These are phyloP conservation scores for Hypsizygus ulmarius DNA, from an alignment of 1,284 basidiomycete species.

Conservation along the genomic window DNA sequence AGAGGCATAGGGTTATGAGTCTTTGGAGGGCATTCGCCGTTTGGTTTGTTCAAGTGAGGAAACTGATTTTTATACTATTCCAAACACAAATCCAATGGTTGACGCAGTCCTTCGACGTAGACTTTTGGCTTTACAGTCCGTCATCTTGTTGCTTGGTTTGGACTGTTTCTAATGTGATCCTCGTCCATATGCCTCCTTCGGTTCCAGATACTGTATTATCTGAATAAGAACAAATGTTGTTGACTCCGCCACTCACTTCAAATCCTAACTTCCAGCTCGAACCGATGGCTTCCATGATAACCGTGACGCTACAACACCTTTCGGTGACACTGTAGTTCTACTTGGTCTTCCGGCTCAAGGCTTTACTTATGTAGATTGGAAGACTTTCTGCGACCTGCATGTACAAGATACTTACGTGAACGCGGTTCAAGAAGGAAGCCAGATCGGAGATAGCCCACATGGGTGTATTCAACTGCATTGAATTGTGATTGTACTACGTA, in stretches of 20 bases:
- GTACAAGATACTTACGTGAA: constrained; percentile 32
- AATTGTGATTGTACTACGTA: not conserved
- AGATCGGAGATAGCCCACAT: constrained; percentile 10
- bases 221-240: too few relatives aligned
- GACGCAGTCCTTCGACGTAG: not conserved
- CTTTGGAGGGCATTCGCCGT: constrained; percentile 7
- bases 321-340: too few relatives aligned
- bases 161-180: too few relatives aligned
- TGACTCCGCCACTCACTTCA: too few relatives aligned
- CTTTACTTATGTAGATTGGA: too few relatives aligned
- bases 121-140: not conserved
- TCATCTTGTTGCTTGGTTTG: too few relatives aligned
- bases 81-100: constrained; percentile 7
- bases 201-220: too few relatives aligned
- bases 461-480: constrained; percentile 1
- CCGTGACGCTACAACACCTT: too few relatives aligned
- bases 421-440: constrained; percentile 16
- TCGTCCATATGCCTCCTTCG: too few relatives aligned
- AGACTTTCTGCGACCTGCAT: constrained; percentile 32
- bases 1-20: constrained; percentile 14
- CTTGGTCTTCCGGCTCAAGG: too few relatives aligned
- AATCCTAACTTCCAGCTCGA: too few relatives aligned
- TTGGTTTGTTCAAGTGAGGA: constrained; percentile 7
- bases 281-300: too few relatives aligned
- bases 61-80: constrained; percentile 4